phyloP scores from a whole-genome alignment of 148 eudicot genomes.

The Bassia scoparia region DNA sequence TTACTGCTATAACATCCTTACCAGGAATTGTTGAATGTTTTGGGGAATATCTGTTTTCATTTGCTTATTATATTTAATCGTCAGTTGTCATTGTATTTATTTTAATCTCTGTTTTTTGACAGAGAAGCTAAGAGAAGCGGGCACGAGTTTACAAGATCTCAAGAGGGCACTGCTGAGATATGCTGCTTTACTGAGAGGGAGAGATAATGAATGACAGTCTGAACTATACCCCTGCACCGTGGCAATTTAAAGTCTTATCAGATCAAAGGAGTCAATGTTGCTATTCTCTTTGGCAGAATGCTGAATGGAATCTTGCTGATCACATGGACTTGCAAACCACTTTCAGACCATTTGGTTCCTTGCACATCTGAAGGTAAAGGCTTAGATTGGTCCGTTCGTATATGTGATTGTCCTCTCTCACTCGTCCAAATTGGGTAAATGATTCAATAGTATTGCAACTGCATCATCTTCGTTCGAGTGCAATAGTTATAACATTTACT shows the following conservation, averaged over 20 bases:
- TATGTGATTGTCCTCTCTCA: constrained; percentile 87
- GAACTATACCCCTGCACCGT: constrained; percentile 81
- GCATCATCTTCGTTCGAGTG: neutral
- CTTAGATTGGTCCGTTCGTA: constrained; percentile 92
- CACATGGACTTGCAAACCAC: constrained; percentile 98
- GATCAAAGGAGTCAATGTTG: constrained; percentile 93
- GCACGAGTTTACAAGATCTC: constrained; percentile 79
- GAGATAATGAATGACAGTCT: constrained; percentile 72
- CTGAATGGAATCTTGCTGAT: constrained; percentile 97
- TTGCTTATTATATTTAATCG: no score
- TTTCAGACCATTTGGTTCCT: constrained; percentile 92
- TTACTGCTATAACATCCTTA: no score
- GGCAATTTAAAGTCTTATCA: constrained; percentile 87
- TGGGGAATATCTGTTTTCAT: constrained; percentile 19
- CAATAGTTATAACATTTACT: neutral
- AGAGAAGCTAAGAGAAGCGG: constrained; percentile 96
- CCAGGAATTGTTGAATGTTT: no score
- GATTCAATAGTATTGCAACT: constrained; percentile 58
- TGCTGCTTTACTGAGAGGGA: constrained; percentile 62
- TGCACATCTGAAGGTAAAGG: constrained; percentile 87
- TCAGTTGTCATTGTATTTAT: no score
- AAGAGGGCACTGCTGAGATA: constrained; percentile 64
- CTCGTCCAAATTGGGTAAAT: constrained; percentile 91
- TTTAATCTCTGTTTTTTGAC: constrained; percentile 6
- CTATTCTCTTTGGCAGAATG: constrained; percentile 93